Percentiles rank a stretch among this genome's conserved stretches.
Conservation (phyloP, 2,329 filamentous ascomycete species). For the Aureobasidium leucospermi region DNA sequence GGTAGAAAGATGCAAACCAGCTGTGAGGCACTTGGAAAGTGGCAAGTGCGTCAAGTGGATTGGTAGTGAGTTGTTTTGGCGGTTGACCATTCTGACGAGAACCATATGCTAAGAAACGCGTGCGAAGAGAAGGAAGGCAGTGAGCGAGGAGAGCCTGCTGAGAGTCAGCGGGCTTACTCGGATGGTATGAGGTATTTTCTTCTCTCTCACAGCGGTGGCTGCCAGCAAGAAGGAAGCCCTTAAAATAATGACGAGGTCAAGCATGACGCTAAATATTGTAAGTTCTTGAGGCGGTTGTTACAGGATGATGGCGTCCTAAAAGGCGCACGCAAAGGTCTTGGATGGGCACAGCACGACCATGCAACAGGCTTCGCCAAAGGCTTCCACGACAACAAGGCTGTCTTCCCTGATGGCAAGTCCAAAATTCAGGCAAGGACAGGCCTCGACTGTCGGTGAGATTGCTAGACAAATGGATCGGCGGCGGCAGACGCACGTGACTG, state of each 20-base stretch:
- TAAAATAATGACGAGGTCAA: constrained; percentile 13
- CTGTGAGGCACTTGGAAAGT: constrained; percentile 67
- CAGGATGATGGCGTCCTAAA: neutral
- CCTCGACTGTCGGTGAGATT: constrained; percentile 10
- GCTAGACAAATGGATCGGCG: neutral
- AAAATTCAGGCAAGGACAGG: neutral
- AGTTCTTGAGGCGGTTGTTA: neutral
- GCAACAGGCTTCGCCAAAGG: neutral
- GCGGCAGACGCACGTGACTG: neutral
- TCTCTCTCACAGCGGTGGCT: constrained; percentile 14
- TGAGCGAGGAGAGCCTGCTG: constrained; percentile 44
- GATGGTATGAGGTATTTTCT: neutral
- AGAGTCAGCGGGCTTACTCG: constrained; percentile 10
- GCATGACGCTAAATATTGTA: neutral
- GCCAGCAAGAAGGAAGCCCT: constrained; percentile 13
- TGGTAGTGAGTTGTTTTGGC: neutral
- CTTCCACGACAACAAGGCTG: neutral
- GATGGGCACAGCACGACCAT: neutral
- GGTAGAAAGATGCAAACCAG: constrained; percentile 87
- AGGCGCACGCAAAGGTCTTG: neutral
- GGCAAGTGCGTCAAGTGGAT: constrained; percentile 40
- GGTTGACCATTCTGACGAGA: constrained; percentile 34
- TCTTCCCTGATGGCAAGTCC: neutral
- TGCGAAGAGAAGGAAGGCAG: constrained; percentile 42
- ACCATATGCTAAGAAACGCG: constrained; percentile 55